Percentiles rank a stretch among this genome's conserved stretches.
Conservation (phyloP, 495 filamentous ascomycete genomes). For the Cladorrhinum samala region DNA sequence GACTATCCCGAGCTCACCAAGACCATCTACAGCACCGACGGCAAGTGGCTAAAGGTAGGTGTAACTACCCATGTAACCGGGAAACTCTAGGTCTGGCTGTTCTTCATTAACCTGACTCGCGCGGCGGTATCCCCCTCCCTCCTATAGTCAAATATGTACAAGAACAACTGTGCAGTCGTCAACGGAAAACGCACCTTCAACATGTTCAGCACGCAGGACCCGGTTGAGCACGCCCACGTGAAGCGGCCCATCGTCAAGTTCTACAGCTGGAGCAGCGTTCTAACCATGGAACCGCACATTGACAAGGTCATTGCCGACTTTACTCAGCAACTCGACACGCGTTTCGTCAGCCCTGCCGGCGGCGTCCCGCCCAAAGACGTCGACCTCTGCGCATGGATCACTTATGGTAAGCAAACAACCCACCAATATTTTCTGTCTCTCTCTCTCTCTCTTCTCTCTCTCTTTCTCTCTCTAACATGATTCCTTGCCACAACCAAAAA, state of each 20-base stretch:
- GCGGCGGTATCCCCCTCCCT: too few species aligned
- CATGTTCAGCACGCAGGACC: slow-evolving; percentile 29
- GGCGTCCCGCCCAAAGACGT: slow-evolving; percentile 16
- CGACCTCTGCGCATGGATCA: slow-evolving; percentile 31
- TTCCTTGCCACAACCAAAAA: slow-evolving; percentile 3
- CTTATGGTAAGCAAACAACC: slow-evolving; percentile 22
- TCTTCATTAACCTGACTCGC: too few species aligned
- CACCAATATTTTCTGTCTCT: too few species aligned
- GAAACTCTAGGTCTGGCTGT: too few species aligned
- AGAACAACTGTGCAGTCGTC: slow-evolving; percentile 28
- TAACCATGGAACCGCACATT: slow-evolving; percentile 30
- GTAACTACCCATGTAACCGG: too few species aligned
- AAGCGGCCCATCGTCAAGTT: slow-evolving; percentile 35
- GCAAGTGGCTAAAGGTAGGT: slow-evolving; percentile 22
- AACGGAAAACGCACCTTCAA: slow-evolving; percentile 33
- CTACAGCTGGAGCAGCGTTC: slow-evolving; percentile 27
- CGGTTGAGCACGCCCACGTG: slow-evolving; percentile 22
- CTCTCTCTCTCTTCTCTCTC: not conserved
- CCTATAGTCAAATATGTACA: slow-evolving; percentile 41
- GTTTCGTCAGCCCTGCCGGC: slow-evolving; percentile 29
- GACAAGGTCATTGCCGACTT: slow-evolving; percentile 26
- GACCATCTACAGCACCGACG: slow-evolving; percentile 31
- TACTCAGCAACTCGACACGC: slow-evolving; percentile 28
- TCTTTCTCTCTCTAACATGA: not conserved
- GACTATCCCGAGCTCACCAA: slow-evolving; percentile 32